Conservation (phyloP, 805 yeast species). For the Wickerhamomyces pijperi region DNA sequence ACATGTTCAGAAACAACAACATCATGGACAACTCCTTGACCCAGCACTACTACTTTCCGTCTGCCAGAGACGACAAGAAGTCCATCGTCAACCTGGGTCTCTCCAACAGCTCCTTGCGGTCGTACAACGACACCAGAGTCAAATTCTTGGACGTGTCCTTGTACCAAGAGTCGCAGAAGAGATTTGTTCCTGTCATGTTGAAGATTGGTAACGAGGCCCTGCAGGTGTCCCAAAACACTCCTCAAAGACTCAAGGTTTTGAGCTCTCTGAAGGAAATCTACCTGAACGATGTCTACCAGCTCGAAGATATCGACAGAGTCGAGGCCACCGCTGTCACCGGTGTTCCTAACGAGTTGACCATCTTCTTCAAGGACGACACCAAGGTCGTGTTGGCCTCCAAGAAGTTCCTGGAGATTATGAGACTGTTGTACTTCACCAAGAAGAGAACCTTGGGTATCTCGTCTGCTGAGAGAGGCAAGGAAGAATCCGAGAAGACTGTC, state of each 20-base stretch:
- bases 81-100: constrained; percentile 34
- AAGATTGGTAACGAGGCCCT: constrained; percentile 62
- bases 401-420: constrained; percentile 52
- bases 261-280: constrained; percentile 25
- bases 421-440: constrained; percentile 58
- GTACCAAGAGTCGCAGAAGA: constrained; percentile 35
- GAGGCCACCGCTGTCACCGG: constrained; percentile 32
- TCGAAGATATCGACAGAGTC: constrained; percentile 29
- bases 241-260: constrained; percentile 27
- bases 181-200: constrained; percentile 48
- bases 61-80: constrained; percentile 34
- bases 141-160: constrained; percentile 39
- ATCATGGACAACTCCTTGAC: constrained; percentile 5
- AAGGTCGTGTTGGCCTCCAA: constrained; percentile 33
- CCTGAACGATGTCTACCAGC: constrained; percentile 31
- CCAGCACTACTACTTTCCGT: constrained; percentile 26
- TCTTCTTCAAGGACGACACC: constrained; percentile 25
- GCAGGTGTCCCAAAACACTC: constrained; percentile 40
- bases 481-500: constrained; percentile 14
- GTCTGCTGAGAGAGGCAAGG: constrained; percentile 4
- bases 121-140: constrained; percentile 39
- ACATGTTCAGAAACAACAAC: constrained; percentile 15
- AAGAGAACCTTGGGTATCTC: constrained; percentile 32
- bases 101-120: constrained; percentile 27
- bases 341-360: constrained; percentile 37